Evolutionary conservation across 805 yeast genomes (phyloP).

Genomic region (Candida alai): DNA sequence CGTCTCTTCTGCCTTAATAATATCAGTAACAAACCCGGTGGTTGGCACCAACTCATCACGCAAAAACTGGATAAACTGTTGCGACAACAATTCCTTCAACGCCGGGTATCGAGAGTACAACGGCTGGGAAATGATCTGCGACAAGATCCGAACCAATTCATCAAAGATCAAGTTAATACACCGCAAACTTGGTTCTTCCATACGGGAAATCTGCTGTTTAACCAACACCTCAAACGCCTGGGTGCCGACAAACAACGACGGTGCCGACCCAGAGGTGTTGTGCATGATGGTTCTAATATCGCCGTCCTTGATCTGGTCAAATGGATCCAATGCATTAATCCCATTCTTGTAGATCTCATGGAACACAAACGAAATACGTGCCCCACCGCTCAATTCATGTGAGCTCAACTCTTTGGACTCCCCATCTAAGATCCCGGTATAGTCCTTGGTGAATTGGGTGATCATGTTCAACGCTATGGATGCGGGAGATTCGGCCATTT

Average conservation of each 20-base stretch:
- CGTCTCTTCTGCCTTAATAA: conserved; percentile 83
- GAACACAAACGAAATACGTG: conserved; percentile 93
- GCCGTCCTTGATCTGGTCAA: conserved; percentile 91
- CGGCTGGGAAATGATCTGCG: conserved; percentile 78
- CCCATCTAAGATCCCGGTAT: conserved; percentile 87
- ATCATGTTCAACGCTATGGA: conserved; percentile 87
- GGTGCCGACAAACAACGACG: conserved; percentile 94
- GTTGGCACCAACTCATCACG: conserved; percentile 82
- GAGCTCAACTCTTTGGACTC: conserved; percentile 85
- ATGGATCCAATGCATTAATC: conserved; percentile 87
- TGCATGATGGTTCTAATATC: conserved; percentile 97
- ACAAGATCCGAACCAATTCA: conserved; percentile 85
- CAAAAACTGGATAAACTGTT: conserved; percentile 72
- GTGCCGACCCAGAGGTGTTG: conserved; percentile 94
- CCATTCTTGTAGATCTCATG: conserved; percentile 96
- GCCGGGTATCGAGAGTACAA: conserved; percentile 87
- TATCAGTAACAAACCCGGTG: conserved; percentile 75
- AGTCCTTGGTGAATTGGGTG: conserved; percentile 89
- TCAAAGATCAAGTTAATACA: conserved; percentile 90
- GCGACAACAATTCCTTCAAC: conserved; percentile 80
- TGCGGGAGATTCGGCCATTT: conserved; percentile 82
- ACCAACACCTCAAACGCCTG: conserved; percentile 95
- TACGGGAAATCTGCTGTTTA: conserved; percentile 87
- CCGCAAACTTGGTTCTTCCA: conserved; percentile 88
- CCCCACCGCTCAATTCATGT: conserved; percentile 94